Evolutionary conservation across 352 stramenopile species (phyloP), one percentile per base, ranked within the genome.

Genomic region (Globisporangium perplexum): DNA sequence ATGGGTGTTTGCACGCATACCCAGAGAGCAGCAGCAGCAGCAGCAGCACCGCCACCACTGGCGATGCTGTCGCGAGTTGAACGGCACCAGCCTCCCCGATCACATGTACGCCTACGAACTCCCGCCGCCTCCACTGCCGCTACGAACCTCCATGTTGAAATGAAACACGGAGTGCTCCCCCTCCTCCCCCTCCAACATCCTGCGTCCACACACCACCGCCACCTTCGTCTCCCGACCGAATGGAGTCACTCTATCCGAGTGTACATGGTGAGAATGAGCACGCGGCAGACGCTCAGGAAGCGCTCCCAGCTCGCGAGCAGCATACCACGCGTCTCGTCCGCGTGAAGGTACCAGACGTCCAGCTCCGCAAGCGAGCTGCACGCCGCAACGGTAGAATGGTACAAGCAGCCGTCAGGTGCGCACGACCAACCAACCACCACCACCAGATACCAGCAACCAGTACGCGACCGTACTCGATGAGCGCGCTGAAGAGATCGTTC

Each of bases 281-380:
- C 66, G 28, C 78, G 68, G 51, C 60, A 80, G 53, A 88, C 72
- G 55, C 77, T 89, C 10, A 89, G 62, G 54, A 91, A 89, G 30
- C 72, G 68, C 44, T 88, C 67, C 81, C 81, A 91, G 42, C 77
- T 89, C 54, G 70, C 68, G 48, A 91, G 72, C 33, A 89, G 51
- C 7, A 70, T 51, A 2, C 52, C 53, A 18, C 77, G 75, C 4
- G 77, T 89, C 66, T 87, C 76, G 23, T 74, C 59, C 11, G 66
- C 77, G 41, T 84, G 77, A 3, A 89, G 62, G 52, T 91, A 91
- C 81, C 77, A 91, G 36, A 86, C 77, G 17, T 89, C 75, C 30
- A 91, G 63, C 45, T 76, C 59, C 5, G 65, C 57, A 17, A 88
- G 59, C n/a, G 74, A 76, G 18, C 66, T 84, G 41, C 7, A 33